phyloP scores from a whole-genome alignment of 192 early-diverging fungal genomes.

The Neocallimastix lanati region DNA sequence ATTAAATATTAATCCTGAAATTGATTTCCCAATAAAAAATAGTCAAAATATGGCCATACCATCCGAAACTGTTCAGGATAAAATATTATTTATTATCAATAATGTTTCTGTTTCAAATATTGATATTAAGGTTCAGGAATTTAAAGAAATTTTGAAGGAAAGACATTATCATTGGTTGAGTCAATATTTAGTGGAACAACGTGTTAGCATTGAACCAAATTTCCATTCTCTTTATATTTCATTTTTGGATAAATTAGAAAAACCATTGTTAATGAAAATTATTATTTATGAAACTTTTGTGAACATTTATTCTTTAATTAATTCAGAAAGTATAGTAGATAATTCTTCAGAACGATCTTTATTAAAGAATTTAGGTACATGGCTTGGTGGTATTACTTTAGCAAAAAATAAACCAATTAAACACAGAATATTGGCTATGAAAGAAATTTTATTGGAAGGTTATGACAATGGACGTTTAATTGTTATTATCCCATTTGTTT shows the following conservation, averaged over 20 bases:
- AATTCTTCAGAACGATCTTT: constrained; percentile 72
- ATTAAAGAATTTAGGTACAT: constrained; percentile 90
- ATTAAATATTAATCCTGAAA: not conserved
- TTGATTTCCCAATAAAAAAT: constrained; percentile 2
- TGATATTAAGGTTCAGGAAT: constrained; percentile 51
- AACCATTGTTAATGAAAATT: constrained; percentile 40
- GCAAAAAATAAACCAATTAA: constrained; percentile 85
- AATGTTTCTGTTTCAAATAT: constrained; percentile 80
- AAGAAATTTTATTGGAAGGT: constrained; percentile 83
- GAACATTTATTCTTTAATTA: constrained; percentile 73
- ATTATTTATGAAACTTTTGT: constrained; percentile 77
- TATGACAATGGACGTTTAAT: constrained; percentile 69
- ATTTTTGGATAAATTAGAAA: constrained; percentile 58
- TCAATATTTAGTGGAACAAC: constrained; percentile 82
- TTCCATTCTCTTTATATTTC: constrained; percentile 80
- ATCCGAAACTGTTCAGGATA: constrained; percentile 53
- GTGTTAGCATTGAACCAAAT: constrained; percentile 92
- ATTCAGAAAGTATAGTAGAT: constrained; percentile 80
- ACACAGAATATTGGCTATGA: constrained; percentile 87
- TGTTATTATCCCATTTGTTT: constrained; percentile 94
- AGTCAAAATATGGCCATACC: constrained; percentile 12
- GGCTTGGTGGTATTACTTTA: constrained; percentile 87
- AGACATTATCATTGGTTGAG: constrained; percentile 74
- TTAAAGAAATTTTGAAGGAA: constrained; percentile 54
- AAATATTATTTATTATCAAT: constrained; percentile 94